Base-by-base conservation (phyloP, 2,329 filamentous ascomycete species). In the Colletotrichum australisinense region DNA sequence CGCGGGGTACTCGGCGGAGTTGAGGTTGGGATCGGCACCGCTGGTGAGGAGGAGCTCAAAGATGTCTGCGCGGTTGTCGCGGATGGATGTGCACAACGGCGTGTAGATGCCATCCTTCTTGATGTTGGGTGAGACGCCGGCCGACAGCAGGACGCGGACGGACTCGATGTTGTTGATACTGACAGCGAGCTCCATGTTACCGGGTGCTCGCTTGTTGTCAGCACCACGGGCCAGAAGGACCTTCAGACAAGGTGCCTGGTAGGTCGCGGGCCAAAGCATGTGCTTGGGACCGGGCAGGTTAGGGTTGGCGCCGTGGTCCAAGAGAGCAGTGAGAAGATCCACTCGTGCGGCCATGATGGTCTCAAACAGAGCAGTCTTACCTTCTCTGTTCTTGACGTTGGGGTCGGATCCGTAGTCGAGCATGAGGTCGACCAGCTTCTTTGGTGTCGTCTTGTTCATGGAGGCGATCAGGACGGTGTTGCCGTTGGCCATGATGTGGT, bases 281-380 rank as follows among this genome's bases (percentile, higher is more conserved):
- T 93, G 90, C 80, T 93, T 92, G 12, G 91, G 91, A 1, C 90
- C 91, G 1, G 92, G 92, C 6, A 93, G 83, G 78, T 94, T 94
- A 9, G 91, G 88, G 76, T 93, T 88, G 2, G 92, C 92, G 3
- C 88, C 87, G 67, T 91, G 86, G 64, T 93, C 82, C 3, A 87
- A 78, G 35, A 87, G 81, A 2, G 78, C 79, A 9, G 81, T 84
- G 72, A 92, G 87, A 1, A 92, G 83, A 71, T 93, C 90, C 62
- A 87, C 81, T 6, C 91, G 86, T 12, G 86, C 86, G 22, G 84
- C 83, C 62, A 86, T 85, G 65, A 93, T 90, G 5, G 91, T 90
- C 75, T 89, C 87, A 78, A 92, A 92, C 2, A 93, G 84, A 0
- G 91, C 87, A 0, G 90, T 91, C 75, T 90, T 89, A 32, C 92